Evolutionary conservation across 2,329 filamentous ascomycete genomes (phyloP), one percentile per base, ranked within the genome.

Genomic region (Pyricularia sp.): DNA sequence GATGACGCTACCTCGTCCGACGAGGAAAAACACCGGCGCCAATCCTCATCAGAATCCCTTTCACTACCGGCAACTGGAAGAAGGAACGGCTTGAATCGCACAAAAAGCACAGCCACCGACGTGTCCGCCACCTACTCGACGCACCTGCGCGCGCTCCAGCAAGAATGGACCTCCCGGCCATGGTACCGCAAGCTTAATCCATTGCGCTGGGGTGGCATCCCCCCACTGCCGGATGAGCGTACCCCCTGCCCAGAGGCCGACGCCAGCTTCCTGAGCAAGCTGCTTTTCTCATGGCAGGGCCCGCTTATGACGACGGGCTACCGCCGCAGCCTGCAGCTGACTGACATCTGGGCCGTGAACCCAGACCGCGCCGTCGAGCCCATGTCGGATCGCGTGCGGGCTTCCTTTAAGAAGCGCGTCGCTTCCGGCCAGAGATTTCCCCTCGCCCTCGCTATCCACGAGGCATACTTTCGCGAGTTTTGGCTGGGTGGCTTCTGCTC

Each of bases 231-330:
- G 55, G 78, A 84, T 65, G 82, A 83, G 73, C 82, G 82, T 69
- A 74, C 73, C 7, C 77, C 83, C 0, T 93, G 88, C 6, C 86
- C 85, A 71, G 94, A 97, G 79, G 84, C 92, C 76, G 83, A 81
- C 4, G 94, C 94, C 5, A 81, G 85, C 2, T 90, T 93, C 75
- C 85, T 95, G 71, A 97, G 92, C 79, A 77, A 84, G 69, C 77
- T 97, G 26, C 90, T 90, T 4, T 98, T 97, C 76, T 88, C 93
- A 77, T 98, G 94, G 94, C 94, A 97, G 84, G 88, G 88, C 0
- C 90, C 92, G 1, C 76, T 98, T 69, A 98, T 98, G 94, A 84
- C 80, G 89, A 86, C 88, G 58, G 95, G 95, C 50, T 98, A 97
- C 79, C 89, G 92, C 76, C 89, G 95, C 17, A 88, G 89, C 2